These are phyloP conservation scores for Whalleya microplaca DNA, from an alignment of 2,329 filamentous ascomycete species.

Conservation along the genomic window DNA sequence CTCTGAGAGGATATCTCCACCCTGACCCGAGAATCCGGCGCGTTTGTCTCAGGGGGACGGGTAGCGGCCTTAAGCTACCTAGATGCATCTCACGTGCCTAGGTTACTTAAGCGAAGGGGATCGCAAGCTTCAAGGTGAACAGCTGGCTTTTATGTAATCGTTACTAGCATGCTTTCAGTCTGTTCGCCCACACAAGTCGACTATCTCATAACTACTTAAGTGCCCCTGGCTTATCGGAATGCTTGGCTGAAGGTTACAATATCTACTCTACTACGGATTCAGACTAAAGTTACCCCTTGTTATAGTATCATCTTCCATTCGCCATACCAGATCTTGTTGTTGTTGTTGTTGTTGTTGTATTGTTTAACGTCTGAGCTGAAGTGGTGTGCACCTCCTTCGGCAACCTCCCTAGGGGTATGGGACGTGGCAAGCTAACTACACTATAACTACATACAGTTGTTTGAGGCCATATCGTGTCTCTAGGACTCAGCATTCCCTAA, in stretches of 20 bases:
- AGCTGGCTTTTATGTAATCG: background rate
- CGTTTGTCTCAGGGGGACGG: slow-evolving; percentile 1
- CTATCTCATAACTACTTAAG: background rate
- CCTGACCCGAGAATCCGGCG: slow-evolving; percentile 18
- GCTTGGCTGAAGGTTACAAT: background rate
- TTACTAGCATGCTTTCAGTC: background rate
- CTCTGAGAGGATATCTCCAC: slow-evolving; percentile 2
- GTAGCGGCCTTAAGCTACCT: slow-evolving; percentile 9
- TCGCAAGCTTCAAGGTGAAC: background rate
- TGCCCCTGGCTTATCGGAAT: background rate
- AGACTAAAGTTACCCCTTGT: too few relatives aligned
- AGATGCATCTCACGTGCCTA: slow-evolving; percentile 12
- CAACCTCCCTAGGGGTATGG: too few relatives aligned
- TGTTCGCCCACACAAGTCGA: too few relatives aligned
- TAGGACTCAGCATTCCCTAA: too few relatives aligned
- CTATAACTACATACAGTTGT: too few relatives aligned
- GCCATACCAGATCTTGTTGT: too few relatives aligned
- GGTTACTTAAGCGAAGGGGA: background rate
- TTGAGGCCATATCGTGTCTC: too few relatives aligned
- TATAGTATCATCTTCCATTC: too few relatives aligned
- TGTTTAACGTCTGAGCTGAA: too few relatives aligned
- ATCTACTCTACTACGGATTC: background rate
- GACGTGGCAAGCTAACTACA: too few relatives aligned
- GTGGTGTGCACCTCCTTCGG: too few relatives aligned
- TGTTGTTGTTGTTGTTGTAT: too few relatives aligned